Conservation (phyloP, 257 asterid species). For the Nicotiana benthamiana region DNA sequence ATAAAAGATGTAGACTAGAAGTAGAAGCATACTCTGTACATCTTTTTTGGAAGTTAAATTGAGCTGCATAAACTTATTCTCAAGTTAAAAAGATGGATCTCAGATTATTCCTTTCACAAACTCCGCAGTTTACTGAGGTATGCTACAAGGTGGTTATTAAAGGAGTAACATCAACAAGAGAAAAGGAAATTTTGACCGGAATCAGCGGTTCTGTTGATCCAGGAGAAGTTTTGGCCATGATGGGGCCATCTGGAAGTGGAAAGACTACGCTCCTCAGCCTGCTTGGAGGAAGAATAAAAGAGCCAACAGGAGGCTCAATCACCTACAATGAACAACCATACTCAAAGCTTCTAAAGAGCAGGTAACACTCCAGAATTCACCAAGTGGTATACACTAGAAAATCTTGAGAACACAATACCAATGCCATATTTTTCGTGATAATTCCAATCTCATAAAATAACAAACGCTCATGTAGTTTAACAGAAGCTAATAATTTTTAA, state of each 20-base stretch:
- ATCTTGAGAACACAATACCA: background rate
- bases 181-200: slow-evolving; percentile 73
- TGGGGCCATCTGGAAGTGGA: slow-evolving; percentile 99
- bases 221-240: slow-evolving; percentile 86
- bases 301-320: slow-evolving; percentile 50
- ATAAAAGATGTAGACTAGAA: background rate
- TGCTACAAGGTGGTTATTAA: slow-evolving; percentile 70
- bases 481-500: too few relatives aligned
- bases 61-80: background rate
- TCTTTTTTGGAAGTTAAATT: too few relatives aligned
- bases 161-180: slow-evolving; percentile 57
- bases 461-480: background rate
- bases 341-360: slow-evolving; percentile 75
- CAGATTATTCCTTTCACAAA: background rate
- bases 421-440: background rate
- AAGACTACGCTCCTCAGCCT: slow-evolving; percentile 79
- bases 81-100: background rate
- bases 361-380: too few relatives aligned
- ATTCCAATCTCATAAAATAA: background rate
- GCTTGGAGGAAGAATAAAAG: slow-evolving; percentile 71
- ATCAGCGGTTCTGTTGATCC: slow-evolving; percentile 79
- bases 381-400: background rate
- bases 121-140: slow-evolving; percentile 76
- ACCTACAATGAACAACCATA: slow-evolving; percentile 77
- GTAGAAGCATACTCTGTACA: too few relatives aligned